A percentile compares a stretch with the other conserved stretches of the same genome.
phyloP scores from a whole-genome alignment of 73 alveolate genomes.

The Diophrys sp. region DNA sequence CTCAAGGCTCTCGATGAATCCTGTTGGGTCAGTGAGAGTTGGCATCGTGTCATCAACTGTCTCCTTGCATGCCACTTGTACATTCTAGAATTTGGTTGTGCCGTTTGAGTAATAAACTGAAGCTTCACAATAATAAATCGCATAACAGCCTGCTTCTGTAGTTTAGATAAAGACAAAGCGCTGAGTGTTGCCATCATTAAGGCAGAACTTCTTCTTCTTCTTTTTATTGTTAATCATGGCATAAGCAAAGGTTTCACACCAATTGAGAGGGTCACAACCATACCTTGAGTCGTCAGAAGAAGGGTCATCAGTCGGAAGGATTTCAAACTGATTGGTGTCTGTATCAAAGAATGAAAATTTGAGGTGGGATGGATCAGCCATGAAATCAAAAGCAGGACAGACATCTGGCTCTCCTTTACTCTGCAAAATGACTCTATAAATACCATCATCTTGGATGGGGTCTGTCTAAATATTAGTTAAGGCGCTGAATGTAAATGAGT shows the following conservation, averaged over 20 bases:
- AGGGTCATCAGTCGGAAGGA: not conserved
- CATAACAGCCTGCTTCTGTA: not conserved
- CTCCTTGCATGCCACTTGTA: not conserved
- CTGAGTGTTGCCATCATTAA: not conserved
- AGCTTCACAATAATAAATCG: not conserved
- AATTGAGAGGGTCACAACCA: not conserved
- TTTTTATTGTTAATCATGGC: not conserved
- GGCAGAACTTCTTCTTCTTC: not conserved
- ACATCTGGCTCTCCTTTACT: not conserved
- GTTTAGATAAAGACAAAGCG: not conserved
- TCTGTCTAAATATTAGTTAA: not conserved
- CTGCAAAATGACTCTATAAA: not conserved
- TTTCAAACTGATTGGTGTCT: not conserved
- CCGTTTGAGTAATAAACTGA: not conserved
- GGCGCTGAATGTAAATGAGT: not conserved
- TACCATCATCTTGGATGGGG: not conserved
- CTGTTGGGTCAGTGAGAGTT: not conserved
- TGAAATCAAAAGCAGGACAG: not conserved
- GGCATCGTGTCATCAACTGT: not conserved
- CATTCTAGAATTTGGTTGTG: not conserved
- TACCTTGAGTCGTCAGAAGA: not conserved
- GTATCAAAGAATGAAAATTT: not conserved
- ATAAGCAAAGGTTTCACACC: not conserved
- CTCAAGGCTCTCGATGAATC: not conserved
- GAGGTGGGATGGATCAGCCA: not conserved